phyloP scores from a whole-genome alignment of 352 stramenopile genomes.

The Globisporangium cederbergense region DNA sequence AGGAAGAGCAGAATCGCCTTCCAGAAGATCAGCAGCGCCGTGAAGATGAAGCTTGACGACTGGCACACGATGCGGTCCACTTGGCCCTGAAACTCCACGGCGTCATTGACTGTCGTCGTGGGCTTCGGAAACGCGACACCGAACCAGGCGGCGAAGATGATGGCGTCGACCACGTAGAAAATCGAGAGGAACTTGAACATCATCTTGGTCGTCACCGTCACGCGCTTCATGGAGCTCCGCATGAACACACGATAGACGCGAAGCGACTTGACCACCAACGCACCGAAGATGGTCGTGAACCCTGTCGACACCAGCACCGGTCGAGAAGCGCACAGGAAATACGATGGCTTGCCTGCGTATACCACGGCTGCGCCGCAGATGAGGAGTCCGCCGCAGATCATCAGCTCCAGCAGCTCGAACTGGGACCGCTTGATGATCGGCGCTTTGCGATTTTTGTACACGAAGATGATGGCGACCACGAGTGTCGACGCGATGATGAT shows the following conservation, averaged over 20 bases:
- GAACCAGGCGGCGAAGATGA: conserved; percentile 13
- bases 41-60: conserved; percentile 30
- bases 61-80: conserved; percentile 13
- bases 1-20: conserved; percentile 26
- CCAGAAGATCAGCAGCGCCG: conserved; percentile 36
- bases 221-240: conserved; percentile 18
- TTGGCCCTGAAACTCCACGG: conserved; percentile 4
- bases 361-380: conserved; percentile 20
- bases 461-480: conserved; percentile 17
- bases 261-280: conserved; percentile 29
- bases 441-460: conserved; percentile 22
- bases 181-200: conserved; percentile 16
- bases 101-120: background rate
- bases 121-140: conserved; percentile 11
- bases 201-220: conserved; percentile 12
- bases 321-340: conserved; percentile 18
- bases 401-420: conserved; percentile 22
- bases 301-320: conserved; percentile 21
- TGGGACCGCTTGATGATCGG: conserved; percentile 37
- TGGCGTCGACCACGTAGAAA: conserved; percentile 9
- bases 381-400: conserved; percentile 25
- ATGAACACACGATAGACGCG: conserved; percentile 32
- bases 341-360: conserved; percentile 18
- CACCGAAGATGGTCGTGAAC: conserved; percentile 28
- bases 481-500: conserved; percentile 8